Base-by-base conservation (phyloP, 805 yeast species). In the Schwanniomyces pseudopolymorphus region DNA sequence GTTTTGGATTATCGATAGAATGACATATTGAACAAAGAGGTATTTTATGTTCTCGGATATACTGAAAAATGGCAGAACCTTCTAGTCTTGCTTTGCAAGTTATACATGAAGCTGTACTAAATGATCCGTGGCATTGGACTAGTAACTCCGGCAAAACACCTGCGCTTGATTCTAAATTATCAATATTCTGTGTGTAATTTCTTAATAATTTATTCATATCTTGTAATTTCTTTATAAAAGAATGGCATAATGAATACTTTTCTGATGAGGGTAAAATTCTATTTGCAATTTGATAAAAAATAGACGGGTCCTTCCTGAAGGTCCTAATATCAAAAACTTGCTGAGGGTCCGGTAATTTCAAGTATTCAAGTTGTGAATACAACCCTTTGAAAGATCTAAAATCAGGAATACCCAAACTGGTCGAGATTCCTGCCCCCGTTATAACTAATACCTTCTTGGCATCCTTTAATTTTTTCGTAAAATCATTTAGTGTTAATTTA, bases 371-470 rank as follows among this genome's bases (percentile, higher is more conserved):
- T 56, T 78, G 79, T 1, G 88, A 75, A 64, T 90, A 90, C 45
- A 90, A 78, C 41, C 97, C 97, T 52, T 84, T 76, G n/a, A 88
- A 82, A 0, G 96, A 89, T 60, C 97, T 77, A 67, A 90, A 89
- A 67, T 89, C 97, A 0, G 97, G 97, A 45, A 89, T 90, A 6
- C 97, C 97, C 44, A 89, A 67, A 1, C 89, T 81, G 2, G 97
- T 89, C 28, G 95, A 87, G 45, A 90, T 89, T 20, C 97, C 97
- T 0, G 97, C 97, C 13, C 97, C 97, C 0, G 96, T 88, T 19
- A 90, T 63, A 0, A 90, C 90, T 48, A 91, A 58, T 9, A 90
- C 75, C 35, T 80, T 84, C 38, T 52, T 49, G 21, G 62, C 54
- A 8, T 38, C 20, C n/a, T 27, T 24, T 26, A 65, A 48, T 22